These are phyloP conservation scores for Entamoeba moshkovskii DNA, from an alignment of 208 protist species.

Conservation along the genomic window DNA sequence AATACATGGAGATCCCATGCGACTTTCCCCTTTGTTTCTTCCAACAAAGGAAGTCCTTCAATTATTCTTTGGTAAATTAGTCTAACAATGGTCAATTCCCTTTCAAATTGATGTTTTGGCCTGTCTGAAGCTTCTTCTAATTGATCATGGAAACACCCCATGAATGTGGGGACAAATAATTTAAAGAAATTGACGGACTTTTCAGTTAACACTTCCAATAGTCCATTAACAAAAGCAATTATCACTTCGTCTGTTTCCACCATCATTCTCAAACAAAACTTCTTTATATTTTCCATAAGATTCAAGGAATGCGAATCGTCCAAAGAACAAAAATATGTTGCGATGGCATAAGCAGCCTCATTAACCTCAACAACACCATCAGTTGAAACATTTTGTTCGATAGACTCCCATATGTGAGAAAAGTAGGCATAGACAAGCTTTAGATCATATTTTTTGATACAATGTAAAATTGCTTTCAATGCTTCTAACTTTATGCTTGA, in stretches of 20 bases:
- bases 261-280: neutral
- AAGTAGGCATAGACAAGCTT: neutral
- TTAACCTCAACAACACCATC: neutral
- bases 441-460: neutral
- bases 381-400: neutral
- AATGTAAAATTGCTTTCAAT: neutral
- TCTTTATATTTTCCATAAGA: neutral
- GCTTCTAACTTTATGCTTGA: neutral
- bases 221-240: neutral
- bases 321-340: neutral
- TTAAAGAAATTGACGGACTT: neutral
- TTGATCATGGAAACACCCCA: neutral
- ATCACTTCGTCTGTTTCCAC: neutral
- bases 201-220: neutral
- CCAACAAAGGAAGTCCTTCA: neutral
- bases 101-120: neutral
- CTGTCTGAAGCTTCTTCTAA: neutral
- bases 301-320: neutral
- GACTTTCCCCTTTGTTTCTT: neutral
- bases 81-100: neutral
- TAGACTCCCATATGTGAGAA: neutral
- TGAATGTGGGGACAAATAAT: neutral
- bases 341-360: neutral
- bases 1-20: neutral
- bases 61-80: neutral